These are phyloP conservation scores for Trichosporon asahii DNA, from an alignment of 1,284 basidiomycete species.

Conservation along the genomic window DNA sequence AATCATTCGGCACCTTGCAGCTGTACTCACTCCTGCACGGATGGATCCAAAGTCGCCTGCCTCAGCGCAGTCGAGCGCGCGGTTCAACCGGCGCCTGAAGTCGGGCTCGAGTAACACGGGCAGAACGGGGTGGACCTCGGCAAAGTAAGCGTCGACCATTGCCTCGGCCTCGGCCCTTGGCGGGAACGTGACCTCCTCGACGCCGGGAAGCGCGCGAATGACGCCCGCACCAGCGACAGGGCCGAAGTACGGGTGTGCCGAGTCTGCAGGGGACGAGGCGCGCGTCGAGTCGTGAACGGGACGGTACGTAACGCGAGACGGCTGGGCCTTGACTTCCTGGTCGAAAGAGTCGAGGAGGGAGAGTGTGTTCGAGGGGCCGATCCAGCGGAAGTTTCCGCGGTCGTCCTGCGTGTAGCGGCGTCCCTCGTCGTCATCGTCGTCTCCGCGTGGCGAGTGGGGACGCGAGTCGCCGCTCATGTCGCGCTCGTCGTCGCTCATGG, in stretches of 20 bases:
- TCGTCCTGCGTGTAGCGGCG: constrained; percentile 56
- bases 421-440: constrained; percentile 55
- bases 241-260: constrained; percentile 67
- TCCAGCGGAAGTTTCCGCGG: constrained; percentile 85
- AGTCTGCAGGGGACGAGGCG: neutral
- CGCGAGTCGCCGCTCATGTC: constrained; percentile 20
- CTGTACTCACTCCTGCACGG: constrained; percentile 21
- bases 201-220: constrained; percentile 71
- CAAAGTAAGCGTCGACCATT: constrained; percentile 80
- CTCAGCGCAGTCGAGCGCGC: constrained; percentile 63
- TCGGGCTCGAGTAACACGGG: constrained; percentile 77
- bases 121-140: constrained; percentile 75
- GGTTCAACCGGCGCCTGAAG: constrained; percentile 67
- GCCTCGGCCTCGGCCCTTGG: constrained; percentile 75
- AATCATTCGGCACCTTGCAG: no score
- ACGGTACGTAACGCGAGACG: constrained; percentile 19
- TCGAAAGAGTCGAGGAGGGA: constrained; percentile 79
- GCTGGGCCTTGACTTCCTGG: constrained; percentile 31
- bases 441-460: constrained; percentile 45
- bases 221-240: constrained; percentile 83
- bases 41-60: constrained; percentile 24
- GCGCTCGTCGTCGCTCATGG: constrained; percentile 12
- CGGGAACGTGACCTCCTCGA: constrained; percentile 83
- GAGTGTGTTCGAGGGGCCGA: constrained; percentile 84
- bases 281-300: constrained; percentile 15